phyloP scores from a whole-genome alignment of 768 basidiomycete species.

The Paxillus ammoniavirescens region DNA sequence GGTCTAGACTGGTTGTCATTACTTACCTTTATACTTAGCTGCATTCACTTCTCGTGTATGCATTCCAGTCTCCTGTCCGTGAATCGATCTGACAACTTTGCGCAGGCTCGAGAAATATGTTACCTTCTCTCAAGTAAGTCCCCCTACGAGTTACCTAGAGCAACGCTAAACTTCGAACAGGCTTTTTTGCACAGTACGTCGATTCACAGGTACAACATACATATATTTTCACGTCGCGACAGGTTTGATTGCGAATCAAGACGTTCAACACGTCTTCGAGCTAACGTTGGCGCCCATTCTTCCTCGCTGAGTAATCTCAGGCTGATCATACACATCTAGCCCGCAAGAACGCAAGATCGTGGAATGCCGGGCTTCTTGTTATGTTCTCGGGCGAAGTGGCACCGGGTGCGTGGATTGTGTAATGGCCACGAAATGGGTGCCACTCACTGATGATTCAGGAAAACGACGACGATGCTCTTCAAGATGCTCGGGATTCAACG shows the following conservation, averaged over 20 bases:
- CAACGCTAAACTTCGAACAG: slow-evolving; percentile 28
- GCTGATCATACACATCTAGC: slow-evolving; percentile 20
- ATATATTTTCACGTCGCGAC: neutral
- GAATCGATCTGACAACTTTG: slow-evolving; percentile 41
- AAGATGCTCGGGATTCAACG: slow-evolving; percentile 71
- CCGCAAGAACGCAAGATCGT: slow-evolving; percentile 55
- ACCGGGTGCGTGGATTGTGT: slow-evolving; percentile 51
- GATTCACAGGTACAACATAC: neutral
- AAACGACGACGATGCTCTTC: slow-evolving; percentile 76
- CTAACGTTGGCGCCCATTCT: slow-evolving; percentile 15
- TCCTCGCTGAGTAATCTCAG: slow-evolving; percentile 11
- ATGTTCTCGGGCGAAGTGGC: slow-evolving; percentile 69
- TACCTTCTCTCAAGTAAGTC: slow-evolving; percentile 27
- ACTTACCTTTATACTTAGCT: slow-evolving; percentile 33
- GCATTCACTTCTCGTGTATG: slow-evolving; percentile 58
- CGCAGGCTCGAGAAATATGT: slow-evolving; percentile 33
- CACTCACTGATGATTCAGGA: slow-evolving; percentile 37
- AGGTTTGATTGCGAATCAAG: slow-evolving; percentile 25
- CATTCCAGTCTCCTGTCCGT: neutral
- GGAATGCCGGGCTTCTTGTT: slow-evolving; percentile 58
- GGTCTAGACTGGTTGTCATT: neutral
- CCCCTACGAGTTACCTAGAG: slow-evolving; percentile 27
- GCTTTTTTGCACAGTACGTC: slow-evolving; percentile 21
- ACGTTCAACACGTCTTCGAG: slow-evolving; percentile 27
- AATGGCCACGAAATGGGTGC: neutral